These are phyloP conservation scores for Kuraishia borneana DNA, from an alignment of 805 yeast species.

Conservation along the genomic window DNA sequence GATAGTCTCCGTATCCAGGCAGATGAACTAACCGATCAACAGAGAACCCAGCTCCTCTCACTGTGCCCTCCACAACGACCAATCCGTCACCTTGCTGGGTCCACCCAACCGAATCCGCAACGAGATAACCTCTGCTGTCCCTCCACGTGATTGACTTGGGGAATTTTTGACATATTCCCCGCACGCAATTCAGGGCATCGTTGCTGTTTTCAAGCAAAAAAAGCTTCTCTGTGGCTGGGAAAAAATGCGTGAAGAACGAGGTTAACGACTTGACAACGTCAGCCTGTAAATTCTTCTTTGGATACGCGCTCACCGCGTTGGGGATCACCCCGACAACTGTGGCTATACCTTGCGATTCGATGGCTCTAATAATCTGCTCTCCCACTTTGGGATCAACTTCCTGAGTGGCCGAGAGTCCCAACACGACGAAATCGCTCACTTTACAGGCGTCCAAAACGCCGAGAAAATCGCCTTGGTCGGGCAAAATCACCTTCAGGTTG, in stretches of 20 bases:
- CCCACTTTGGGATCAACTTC: constrained; percentile 78
- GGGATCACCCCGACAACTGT: constrained; percentile 71
- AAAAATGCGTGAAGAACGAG: constrained; percentile 62
- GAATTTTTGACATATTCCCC: constrained; percentile 73
- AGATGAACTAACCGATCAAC: constrained; percentile 72
- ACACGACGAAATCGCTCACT: constrained; percentile 79
- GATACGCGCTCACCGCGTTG: constrained; percentile 54
- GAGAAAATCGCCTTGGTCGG: constrained; percentile 55
- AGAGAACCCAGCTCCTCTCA: constrained; percentile 78
- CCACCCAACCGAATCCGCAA: constrained; percentile 56
- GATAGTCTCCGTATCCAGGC: constrained; percentile 87
- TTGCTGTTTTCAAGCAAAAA: constrained; percentile 55
- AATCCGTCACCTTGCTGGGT: constrained; percentile 19
- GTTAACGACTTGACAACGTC: constrained; percentile 57
- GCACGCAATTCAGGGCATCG: constrained; percentile 63
- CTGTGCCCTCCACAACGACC: constrained; percentile 67
- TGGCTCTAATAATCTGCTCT: constrained; percentile 80
- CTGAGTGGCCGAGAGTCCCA: constrained; percentile 77
- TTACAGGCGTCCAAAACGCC: constrained; percentile 78
- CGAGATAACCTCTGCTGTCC: constrained; percentile 79
- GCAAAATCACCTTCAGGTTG: constrained; percentile 61
- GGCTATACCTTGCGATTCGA: constrained; percentile 87
- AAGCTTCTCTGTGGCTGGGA: constrained; percentile 71
- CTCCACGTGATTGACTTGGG: constrained; percentile 89
- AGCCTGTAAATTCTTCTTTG: constrained; percentile 65